Evolutionary conservation across 306 rosid species (phyloP), one percentile per base, ranked within the genome.

Genomic region (Albizia julibrissin): DNA sequence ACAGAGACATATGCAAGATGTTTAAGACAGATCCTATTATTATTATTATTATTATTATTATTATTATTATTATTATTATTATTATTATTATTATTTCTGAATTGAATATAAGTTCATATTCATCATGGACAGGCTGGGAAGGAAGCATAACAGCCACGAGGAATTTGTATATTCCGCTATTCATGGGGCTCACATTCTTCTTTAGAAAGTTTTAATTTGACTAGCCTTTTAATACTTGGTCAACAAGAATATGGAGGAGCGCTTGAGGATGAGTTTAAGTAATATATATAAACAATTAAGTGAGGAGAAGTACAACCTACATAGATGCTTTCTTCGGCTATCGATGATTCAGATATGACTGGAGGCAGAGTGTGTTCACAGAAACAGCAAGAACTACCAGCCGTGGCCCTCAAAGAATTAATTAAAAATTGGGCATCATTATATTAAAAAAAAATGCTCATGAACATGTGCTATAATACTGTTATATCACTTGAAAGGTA

Each of bases 61-160:
- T 47, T 13, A 10, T 43, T 9, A 10, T 22, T 29, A 4, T 31
- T 64, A 54, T 21, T 54, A 21, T 1, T 14, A 15, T 47, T 16
- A 16, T 27, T 64, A 13, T 14, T 46, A 12, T 14, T 47, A 4
- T 50, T 18, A 10, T 24, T 10, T 26, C 34, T 24, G 6, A 58
- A 11, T 59, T 10, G 66, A 59, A 59, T 10, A 21, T n/a, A 10
- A 11, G 34, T 26, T 61, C 33, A 3, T 61, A 61, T 11, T 61
- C 19, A 84, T 62, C 33, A 77, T 56, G 87, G 83, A 83, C 92
- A 90, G 92, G 84, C 89, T 86, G 92, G 85, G 69, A 64, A 64
- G 39, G 69, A 64, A 64, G 39, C 39, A 64, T 31, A 31, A 7
- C 69, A 64, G 39, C 40, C 40, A 64, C n/a, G 10, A 27, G 39